Evolutionary conservation across 495 filamentous ascomycete species (phyloP).

Genomic region (Trichoderma reesei): DNA sequence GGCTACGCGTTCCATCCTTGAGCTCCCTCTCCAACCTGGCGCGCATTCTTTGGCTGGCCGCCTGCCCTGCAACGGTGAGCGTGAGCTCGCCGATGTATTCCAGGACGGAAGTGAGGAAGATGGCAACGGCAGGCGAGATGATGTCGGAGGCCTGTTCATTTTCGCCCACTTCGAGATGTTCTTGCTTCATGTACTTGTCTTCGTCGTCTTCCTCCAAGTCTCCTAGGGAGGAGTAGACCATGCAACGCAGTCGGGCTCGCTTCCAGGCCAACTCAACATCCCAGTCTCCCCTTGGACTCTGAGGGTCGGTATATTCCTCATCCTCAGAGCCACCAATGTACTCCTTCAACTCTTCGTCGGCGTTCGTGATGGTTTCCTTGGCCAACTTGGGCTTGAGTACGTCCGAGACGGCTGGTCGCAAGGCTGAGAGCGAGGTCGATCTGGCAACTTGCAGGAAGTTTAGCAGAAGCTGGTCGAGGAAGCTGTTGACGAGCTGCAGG

Average conservation of each 20-base stretch:
- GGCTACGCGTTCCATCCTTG: constrained; percentile 33
- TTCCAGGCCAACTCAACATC: constrained; percentile 87
- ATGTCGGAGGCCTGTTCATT: constrained; percentile 50
- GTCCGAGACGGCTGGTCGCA: constrained; percentile 77
- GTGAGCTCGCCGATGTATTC: constrained; percentile 92
- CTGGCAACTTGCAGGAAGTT: constrained; percentile 72
- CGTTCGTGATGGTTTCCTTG: constrained; percentile 73
- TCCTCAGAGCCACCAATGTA: constrained; percentile 73
- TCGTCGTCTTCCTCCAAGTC: constrained; percentile 98
- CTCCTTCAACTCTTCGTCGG: constrained; percentile 83
- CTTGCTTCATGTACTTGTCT: constrained; percentile 68
- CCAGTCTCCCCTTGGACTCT: constrained; percentile 53
- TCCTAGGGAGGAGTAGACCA: constrained; percentile 95
- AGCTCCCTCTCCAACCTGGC: constrained; percentile 40
- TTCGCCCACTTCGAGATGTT: constrained; percentile 48
- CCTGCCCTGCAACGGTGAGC: constrained; percentile 78
- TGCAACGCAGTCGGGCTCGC: constrained; percentile 79
- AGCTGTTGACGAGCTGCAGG: constrained; percentile 74
- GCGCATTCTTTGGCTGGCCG: constrained; percentile 63
- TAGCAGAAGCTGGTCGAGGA: constrained; percentile 88
- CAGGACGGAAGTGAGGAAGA: constrained; percentile 88
- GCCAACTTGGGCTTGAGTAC: constrained; percentile 84
- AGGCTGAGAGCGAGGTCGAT: constrained; percentile 65
- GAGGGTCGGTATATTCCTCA: constrained; percentile 50
- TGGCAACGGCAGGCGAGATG: constrained; percentile 85